Base-by-base conservation (phyloP, 2,329 filamentous ascomycete genomes). In the Teratosphaeria pseudoeucalypti region DNA sequence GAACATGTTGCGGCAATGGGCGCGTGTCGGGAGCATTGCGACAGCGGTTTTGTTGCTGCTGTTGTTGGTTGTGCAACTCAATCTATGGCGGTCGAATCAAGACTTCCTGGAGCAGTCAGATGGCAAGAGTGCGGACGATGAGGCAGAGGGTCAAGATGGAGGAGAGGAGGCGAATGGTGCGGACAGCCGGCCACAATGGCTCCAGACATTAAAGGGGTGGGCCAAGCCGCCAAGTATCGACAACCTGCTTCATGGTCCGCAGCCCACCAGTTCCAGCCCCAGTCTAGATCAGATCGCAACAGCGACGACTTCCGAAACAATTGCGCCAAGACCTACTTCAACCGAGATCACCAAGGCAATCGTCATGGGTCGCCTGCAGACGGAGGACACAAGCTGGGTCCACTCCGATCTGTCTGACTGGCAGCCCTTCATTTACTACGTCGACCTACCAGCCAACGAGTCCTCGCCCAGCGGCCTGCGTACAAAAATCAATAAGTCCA, bases 321-420 rank as follows among this genome's bases (percentile, higher is more conserved):
- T 19, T 23, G n/a, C 43, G 29, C 23, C 49, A 26, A 58, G 4
- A 29, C 16, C 59, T 10, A n/a, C 52, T 4, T 43, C 54, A 2
- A 61, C 57, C 19, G 26, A 52, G 19, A 34, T 32, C 27, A 61
- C 53, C 49, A 68, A 68, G 72, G 71, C 61, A 16, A 60, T 72
- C 4, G 68, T 72, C 14, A 76, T 79, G 71, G 77, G 77, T 16
- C 76, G 71, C 61, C 60, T 78, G 14, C 68, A 73, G 47, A 71
- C 70, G 32, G 77, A 80, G 61, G 68, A 76, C 59, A 75, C 76
- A 6, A 65, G 72, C 19, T 81, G 78, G 78, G 75, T 80, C 2
- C 63, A 68, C 14, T 63, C 73, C 37, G 69, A 78, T 27, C 71
- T 80, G n/a, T 72, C 75, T 2, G 76, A 78, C 64, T 79, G 77